Evolutionary conservation across 31 red algal genomes (phyloP).

Genomic region (Asparagopsis taxiformis): DNA sequence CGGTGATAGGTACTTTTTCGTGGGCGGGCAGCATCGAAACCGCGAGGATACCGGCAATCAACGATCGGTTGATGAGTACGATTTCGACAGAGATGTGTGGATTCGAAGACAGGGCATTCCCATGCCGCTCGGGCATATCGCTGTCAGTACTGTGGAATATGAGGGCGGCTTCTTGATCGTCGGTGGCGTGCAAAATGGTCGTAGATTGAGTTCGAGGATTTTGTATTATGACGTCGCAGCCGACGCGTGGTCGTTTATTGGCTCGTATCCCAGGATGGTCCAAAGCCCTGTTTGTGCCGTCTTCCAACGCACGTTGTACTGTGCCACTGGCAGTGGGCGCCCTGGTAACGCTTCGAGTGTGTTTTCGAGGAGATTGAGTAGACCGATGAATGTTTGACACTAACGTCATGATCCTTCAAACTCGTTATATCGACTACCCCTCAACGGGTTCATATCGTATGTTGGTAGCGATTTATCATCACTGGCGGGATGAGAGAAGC

Average conservation of each 20-base stretch:
- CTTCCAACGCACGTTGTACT: not conserved
- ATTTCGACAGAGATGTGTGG: slow-evolving; percentile 2
- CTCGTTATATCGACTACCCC: too few species aligned
- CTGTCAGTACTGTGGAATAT: slow-evolving; percentile 20
- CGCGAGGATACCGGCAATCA: slow-evolving; percentile 25
- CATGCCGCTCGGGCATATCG: slow-evolving; percentile 20
- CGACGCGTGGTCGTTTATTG: slow-evolving; percentile 20
- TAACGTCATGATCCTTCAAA: too few species aligned
- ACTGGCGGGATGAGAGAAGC: too few species aligned
- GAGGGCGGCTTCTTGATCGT: slow-evolving; percentile 23
- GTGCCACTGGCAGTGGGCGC: slow-evolving; percentile 12
- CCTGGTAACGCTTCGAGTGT: slow-evolving; percentile 5
- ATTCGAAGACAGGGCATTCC: slow-evolving; percentile 4
- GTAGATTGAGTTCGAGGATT: not conserved
- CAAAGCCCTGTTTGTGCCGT: slow-evolving; percentile 33
- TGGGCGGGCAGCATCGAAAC: slow-evolving; percentile 31
- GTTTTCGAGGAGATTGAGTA: slow-evolving; percentile 14
- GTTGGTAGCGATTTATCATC: too few species aligned
- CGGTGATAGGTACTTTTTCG: slow-evolving; percentile 15
- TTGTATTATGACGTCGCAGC: slow-evolving; percentile 16
- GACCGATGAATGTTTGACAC: too few species aligned
- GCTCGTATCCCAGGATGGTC: slow-evolving; percentile 2
- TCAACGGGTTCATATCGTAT: too few species aligned
- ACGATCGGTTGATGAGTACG: slow-evolving; percentile 26
- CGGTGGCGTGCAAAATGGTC: slow-evolving; percentile 26